Conservation (phyloP, 2,329 filamentous ascomycete genomes). For the Colletotrichum sojae region DNA sequence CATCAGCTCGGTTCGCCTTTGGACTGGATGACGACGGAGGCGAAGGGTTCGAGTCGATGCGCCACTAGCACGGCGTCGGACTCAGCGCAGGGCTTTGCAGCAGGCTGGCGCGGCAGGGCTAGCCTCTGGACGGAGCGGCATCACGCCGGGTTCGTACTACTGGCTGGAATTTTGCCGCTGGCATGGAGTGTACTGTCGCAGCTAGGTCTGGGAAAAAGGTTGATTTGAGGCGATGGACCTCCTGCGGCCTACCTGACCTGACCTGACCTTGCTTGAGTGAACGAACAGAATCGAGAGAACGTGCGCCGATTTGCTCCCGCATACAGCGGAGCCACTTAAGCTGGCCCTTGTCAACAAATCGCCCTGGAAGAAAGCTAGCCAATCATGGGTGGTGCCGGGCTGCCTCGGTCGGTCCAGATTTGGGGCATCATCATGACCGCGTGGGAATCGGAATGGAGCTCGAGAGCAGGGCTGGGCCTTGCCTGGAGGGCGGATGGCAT, state of each 20-base stretch:
- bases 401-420: constrained; percentile 28
- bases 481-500: not conserved
- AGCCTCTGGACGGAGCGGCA: not conserved
- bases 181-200: constrained; percentile 20
- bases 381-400: constrained; percentile 32
- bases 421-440: constrained; percentile 19
- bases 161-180: constrained; percentile 27
- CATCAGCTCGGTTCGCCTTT: constrained; percentile 37
- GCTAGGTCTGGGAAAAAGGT: constrained; percentile 13
- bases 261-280: too few species aligned
- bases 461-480: constrained; percentile 21
- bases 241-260: too few species aligned
- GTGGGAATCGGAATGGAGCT: constrained; percentile 20
- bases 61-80: constrained; percentile 28
- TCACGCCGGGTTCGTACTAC: constrained; percentile 18
- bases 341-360: not conserved
- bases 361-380: not conserved
- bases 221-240: constrained; percentile 5
- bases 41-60: constrained; percentile 13
- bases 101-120: not conserved
- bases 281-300: constrained; percentile 7
- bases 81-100: constrained; percentile 21
- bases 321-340: constrained; percentile 18
- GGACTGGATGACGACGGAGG: constrained; percentile 28
- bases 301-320: constrained; percentile 39